phyloP scores from a whole-genome alignment of 1,139 yeast genomes.

The Keqinozyma sinolaborantium region DNA sequence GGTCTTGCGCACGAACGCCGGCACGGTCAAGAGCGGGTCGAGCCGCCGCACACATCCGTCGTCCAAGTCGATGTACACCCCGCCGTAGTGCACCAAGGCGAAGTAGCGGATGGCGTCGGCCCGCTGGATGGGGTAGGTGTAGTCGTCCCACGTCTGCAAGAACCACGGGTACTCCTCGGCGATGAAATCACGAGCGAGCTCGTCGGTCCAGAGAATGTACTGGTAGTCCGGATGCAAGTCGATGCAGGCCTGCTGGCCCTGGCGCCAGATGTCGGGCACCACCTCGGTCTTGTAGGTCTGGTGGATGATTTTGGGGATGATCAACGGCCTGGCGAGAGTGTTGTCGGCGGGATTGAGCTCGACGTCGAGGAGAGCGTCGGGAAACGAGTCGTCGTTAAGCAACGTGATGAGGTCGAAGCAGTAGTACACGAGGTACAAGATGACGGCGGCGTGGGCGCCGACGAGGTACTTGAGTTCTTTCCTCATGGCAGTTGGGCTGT shows the following conservation, averaged over 20 bases:
- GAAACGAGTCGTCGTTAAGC: conserved; percentile 65
- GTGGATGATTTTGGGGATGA: conserved; percentile 88
- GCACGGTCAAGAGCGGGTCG: conserved; percentile 76
- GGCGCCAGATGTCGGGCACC: conserved; percentile 78
- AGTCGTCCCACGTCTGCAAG: conserved; percentile 69
- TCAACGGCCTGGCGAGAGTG: conserved; percentile 37
- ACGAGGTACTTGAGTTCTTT: conserved; percentile 60
- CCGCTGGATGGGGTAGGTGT: conserved; percentile 78
- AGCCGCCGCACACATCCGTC: conserved; percentile 78
- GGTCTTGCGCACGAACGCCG: conserved; percentile 86
- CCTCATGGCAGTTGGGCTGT: conserved; percentile 43
- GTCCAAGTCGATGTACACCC: conserved; percentile 85
- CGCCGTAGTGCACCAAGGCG: conserved; percentile 80
- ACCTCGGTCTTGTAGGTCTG: conserved; percentile 82
- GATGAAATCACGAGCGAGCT: conserved; percentile 74
- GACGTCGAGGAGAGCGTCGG: conserved; percentile 56
- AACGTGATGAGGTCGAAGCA: conserved; percentile 75
- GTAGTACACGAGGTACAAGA: conserved; percentile 56
- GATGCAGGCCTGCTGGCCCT: conserved; percentile 72
- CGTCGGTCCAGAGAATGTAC: conserved; percentile 90
- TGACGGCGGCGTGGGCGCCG: conserved; percentile 52
- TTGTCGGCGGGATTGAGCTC: conserved; percentile 53
- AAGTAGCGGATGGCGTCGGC: conserved; percentile 94
- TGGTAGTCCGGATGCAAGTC: conserved; percentile 83
- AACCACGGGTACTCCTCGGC: conserved; percentile 84